phyloP scores from a whole-genome alignment of 208 protist species.

The Leishmania gerbilli region DNA sequence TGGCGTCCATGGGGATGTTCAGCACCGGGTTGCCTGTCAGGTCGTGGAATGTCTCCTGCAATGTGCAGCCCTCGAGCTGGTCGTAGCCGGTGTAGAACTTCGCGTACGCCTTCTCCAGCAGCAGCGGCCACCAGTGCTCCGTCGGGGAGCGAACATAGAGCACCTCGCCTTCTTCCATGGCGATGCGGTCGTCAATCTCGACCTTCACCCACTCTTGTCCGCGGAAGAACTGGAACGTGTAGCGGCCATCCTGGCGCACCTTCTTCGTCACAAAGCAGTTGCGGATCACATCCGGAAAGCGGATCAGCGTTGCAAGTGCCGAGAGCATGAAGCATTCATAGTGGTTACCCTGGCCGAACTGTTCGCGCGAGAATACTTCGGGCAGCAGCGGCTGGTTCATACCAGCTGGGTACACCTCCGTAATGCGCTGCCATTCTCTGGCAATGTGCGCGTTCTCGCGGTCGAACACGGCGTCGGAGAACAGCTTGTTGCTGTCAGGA shows the following conservation, averaged over 20 bases:
- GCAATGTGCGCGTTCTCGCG: constrained; percentile 57
- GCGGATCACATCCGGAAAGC: constrained; percentile 73
- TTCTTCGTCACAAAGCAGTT: constrained; percentile 85
- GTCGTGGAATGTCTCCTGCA: constrained; percentile 80
- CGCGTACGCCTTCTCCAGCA: constrained; percentile 92
- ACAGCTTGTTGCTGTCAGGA: constrained; percentile 65
- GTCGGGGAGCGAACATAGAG: constrained; percentile 72
- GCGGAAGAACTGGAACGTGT: constrained; percentile 87
- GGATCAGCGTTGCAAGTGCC: constrained; percentile 64
- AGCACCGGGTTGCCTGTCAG: constrained; percentile 81
- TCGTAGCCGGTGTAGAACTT: constrained; percentile 87
- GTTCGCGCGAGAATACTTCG: constrained; percentile 55
- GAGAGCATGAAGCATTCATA: constrained; percentile 87
- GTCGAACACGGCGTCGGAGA: constrained; percentile 67
- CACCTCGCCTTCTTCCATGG: constrained; percentile 60
- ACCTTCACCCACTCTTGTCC: constrained; percentile 73
- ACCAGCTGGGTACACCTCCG: constrained; percentile 59
- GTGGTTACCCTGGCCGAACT: constrained; percentile 83
- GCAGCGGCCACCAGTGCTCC: constrained; percentile 81
- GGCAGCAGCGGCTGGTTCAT: constrained; percentile 60
- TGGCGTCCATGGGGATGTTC: constrained; percentile 67
- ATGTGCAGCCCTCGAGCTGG: constrained; percentile 73
- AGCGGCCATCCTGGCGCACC: constrained; percentile 75
- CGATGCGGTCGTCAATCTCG: constrained; percentile 79
- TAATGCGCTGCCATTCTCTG: constrained; percentile 60